A percentile compares a stretch with the other conserved stretches of the same genome.
phyloP scores from a whole-genome alignment of 1,139 yeast species.

The Zygotorulaspora mrakii region DNA sequence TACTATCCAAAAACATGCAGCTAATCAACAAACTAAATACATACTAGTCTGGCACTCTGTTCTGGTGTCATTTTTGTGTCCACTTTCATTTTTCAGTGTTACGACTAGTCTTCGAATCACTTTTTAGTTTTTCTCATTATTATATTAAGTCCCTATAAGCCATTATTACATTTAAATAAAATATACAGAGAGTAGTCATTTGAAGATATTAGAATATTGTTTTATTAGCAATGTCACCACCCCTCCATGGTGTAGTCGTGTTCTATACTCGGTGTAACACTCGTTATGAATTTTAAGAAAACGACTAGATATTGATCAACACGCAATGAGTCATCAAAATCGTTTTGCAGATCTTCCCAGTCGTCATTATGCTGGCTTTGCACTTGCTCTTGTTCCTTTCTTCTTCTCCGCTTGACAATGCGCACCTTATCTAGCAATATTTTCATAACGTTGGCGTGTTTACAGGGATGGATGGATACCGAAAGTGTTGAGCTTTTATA shows the following conservation, averaged over 20 bases:
- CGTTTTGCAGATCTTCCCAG: slow-evolving; percentile 44
- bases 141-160: no score
- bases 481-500: slow-evolving; percentile 64
- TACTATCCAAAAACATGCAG: not conserved
- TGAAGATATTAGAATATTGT: not conserved
- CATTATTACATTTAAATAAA: no score
- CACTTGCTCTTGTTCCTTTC: slow-evolving; percentile 26
- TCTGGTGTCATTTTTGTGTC: slow-evolving; percentile 45
- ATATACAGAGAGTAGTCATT: no score
- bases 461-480: slow-evolving; percentile 94
- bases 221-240: slow-evolving; percentile 38
- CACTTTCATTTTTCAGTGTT: not conserved
- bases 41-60: slow-evolving; percentile 41
- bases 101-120: no score
- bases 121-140: no score
- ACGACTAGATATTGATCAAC: slow-evolving; percentile 89
- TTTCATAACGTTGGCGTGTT: slow-evolving; percentile 92
- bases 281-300: slow-evolving; percentile 87
- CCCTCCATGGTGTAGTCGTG: slow-evolving; percentile 97
- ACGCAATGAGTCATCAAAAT: slow-evolving; percentile 51
- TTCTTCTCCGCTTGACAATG: slow-evolving; percentile 43
- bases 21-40: slow-evolving; percentile 1
- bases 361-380: slow-evolving; percentile 40
- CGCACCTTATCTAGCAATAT: slow-evolving; percentile 70
- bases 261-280: slow-evolving; percentile 96